Percentiles rank a stretch among this genome's conserved stretches.
phyloP scores from a whole-genome alignment of 1,284 basidiomycete genomes.

The Takashimella tepidaria region DNA sequence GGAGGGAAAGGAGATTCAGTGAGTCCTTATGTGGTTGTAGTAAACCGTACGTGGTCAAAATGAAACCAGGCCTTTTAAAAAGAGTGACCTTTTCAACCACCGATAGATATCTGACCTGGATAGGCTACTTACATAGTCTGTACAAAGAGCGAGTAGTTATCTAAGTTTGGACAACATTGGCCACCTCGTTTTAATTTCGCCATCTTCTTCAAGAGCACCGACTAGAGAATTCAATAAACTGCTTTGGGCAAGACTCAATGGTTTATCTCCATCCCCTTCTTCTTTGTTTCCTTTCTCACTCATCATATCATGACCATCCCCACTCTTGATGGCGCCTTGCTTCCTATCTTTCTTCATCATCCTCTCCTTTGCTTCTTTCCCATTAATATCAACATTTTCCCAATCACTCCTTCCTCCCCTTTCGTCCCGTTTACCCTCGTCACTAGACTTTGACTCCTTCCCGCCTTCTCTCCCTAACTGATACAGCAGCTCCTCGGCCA shows the following conservation, averaged over 20 bases:
- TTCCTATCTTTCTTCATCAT: background rate
- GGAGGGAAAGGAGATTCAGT: too few species aligned
- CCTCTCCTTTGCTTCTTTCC: background rate
- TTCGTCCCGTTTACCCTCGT: background rate
- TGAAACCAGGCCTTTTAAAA: too few species aligned
- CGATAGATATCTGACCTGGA: too few species aligned
- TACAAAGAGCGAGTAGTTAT: too few species aligned
- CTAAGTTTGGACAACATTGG: too few species aligned
- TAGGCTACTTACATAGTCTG: too few species aligned
- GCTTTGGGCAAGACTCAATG: constrained; percentile 6
- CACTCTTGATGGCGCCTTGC: background rate
- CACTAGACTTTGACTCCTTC: background rate
- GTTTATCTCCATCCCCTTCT: background rate
- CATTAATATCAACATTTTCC: background rate
- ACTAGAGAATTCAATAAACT: constrained; percentile 14
- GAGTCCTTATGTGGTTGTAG: too few species aligned
- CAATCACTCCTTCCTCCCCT: background rate
- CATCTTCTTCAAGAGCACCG: constrained; percentile 19
- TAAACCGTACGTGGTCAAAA: too few species aligned
- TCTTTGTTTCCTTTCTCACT: background rate
- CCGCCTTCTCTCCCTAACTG: constrained; percentile 7
- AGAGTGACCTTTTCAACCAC: too few species aligned
- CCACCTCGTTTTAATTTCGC: constrained; percentile 14
- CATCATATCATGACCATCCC: background rate
- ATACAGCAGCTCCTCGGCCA: constrained; percentile 26